These are phyloP conservation scores for Chlorella sorokiniana DNA, from an alignment of 139 green algal species.

Conservation along the genomic window DNA sequence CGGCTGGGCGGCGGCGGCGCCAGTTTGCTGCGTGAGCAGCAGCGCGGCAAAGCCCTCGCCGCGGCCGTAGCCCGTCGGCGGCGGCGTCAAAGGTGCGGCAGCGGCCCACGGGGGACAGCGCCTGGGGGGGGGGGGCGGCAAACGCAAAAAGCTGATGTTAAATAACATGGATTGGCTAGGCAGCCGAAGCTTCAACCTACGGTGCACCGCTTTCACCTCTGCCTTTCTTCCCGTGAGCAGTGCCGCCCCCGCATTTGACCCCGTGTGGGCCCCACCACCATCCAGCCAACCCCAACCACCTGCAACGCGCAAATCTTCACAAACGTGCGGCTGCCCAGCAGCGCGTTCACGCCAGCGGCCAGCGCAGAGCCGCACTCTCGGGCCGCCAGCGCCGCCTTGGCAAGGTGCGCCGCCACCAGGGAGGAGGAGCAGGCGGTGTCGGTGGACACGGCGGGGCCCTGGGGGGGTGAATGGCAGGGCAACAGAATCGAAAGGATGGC, in stretches of 20 bases:
- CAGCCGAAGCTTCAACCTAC: too few relatives aligned
- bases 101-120: slow-evolving; percentile 51
- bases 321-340: slow-evolving; percentile 46
- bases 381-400: slow-evolving; percentile 23
- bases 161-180: background rate
- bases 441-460: slow-evolving; percentile 54
- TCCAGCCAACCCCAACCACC: background rate
- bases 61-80: slow-evolving; percentile 72
- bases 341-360: slow-evolving; percentile 39
- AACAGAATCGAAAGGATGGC: too few relatives aligned
- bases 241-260: background rate
- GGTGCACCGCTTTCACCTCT: too few relatives aligned
- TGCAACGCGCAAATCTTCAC: slow-evolving; percentile 29
- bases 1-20: background rate
- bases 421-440: slow-evolving; percentile 69
- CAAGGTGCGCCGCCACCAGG: slow-evolving; percentile 54
- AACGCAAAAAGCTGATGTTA: background rate
- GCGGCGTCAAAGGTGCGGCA: slow-evolving; percentile 67
- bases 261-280: background rate
- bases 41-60: slow-evolving; percentile 34
- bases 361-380: slow-evolving; percentile 15
- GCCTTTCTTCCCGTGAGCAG: too few relatives aligned
- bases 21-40: background rate
- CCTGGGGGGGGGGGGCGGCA: background rate
- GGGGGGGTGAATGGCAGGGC: background rate